These are phyloP conservation scores for Scorias spongiosa DNA, from an alignment of 2,329 filamentous ascomycete species.

Conservation along the genomic window DNA sequence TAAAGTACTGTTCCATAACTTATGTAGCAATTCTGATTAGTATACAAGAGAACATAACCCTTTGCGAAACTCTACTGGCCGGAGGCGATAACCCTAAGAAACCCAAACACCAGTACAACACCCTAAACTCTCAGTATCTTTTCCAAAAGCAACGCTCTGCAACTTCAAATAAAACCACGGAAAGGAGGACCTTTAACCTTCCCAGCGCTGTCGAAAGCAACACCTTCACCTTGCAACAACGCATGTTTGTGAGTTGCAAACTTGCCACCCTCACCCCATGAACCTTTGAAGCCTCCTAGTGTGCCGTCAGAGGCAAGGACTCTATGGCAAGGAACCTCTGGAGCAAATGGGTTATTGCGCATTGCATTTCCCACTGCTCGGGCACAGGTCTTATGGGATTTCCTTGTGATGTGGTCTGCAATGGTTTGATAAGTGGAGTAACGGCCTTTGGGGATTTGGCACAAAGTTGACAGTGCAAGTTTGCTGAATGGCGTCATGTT, in stretches of 20 bases:
- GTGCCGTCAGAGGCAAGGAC: constrained; percentile 20
- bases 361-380: constrained; percentile 27
- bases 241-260: constrained; percentile 27
- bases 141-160: too few species aligned
- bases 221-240: constrained; percentile 28
- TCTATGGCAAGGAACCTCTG: constrained; percentile 28
- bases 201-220: constrained; percentile 28
- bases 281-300: constrained; percentile 37
- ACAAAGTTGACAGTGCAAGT: constrained; percentile 19
- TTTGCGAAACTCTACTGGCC: too few species aligned
- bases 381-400: constrained; percentile 21
- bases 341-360: constrained; percentile 28
- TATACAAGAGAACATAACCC: too few species aligned
- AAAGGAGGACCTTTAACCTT: constrained; percentile 28
- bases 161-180: constrained; percentile 11
- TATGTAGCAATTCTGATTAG: too few species aligned
- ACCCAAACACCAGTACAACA: too few species aligned
- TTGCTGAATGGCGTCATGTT: constrained; percentile 35
- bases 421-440: constrained; percentile 24
- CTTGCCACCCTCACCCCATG: constrained; percentile 31
- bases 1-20: too few species aligned
- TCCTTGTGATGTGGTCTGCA: constrained; percentile 17
- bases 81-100: too few species aligned
- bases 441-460: constrained; percentile 19
- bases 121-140: too few species aligned